These are phyloP conservation scores for Jatropha podagrica DNA, from an alignment of 441 rosid genomes.

Conservation along the genomic window DNA sequence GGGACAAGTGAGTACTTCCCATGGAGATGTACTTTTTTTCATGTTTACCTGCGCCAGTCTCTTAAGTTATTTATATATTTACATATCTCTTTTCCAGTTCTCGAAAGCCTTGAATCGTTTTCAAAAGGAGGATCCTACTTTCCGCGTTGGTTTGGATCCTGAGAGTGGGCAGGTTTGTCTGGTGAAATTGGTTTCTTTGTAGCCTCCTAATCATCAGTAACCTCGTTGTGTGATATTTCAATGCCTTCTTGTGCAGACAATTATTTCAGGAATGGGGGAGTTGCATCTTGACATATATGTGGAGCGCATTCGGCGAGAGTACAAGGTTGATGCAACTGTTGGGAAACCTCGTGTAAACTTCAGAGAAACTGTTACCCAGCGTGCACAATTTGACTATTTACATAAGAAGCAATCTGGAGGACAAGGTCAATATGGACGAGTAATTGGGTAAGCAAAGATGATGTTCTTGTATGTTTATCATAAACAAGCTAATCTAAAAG, in stretches of 20 bases:
- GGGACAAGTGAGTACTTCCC: slow-evolving; percentile 72
- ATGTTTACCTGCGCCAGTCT: slow-evolving; percentile 12
- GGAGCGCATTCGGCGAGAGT: slow-evolving; percentile 93
- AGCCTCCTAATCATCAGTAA: slow-evolving; percentile 1
- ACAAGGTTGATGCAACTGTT: slow-evolving; percentile 97
- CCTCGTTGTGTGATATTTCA: background rate
- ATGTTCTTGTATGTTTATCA: background rate
- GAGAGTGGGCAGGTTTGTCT: slow-evolving; percentile 91
- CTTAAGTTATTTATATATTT: background rate
- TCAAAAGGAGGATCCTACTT: slow-evolving; percentile 96
- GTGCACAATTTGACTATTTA: slow-evolving; percentile 91
- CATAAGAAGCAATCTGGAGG: slow-evolving; percentile 99
- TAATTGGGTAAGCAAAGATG: slow-evolving; percentile 61
- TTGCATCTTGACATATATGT: slow-evolving; percentile 93
- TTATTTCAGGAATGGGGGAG: slow-evolving; percentile 99
- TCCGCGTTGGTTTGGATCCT: slow-evolving; percentile 97
- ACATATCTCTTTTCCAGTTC: slow-evolving; percentile 46
- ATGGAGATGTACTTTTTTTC: slow-evolving; percentile 5
- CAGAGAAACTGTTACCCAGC: slow-evolving; percentile 87
- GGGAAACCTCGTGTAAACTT: slow-evolving; percentile 99
- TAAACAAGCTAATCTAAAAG: background rate
- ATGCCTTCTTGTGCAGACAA: slow-evolving; percentile 57
- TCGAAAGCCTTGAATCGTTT: slow-evolving; percentile 97
- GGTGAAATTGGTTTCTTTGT: slow-evolving; percentile 17
- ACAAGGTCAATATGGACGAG: slow-evolving; percentile 98